Evolutionary conservation across 2,329 filamentous ascomycete genomes (phyloP), one percentile per base, ranked within the genome.

Genomic region (Neonectria faginata): DNA sequence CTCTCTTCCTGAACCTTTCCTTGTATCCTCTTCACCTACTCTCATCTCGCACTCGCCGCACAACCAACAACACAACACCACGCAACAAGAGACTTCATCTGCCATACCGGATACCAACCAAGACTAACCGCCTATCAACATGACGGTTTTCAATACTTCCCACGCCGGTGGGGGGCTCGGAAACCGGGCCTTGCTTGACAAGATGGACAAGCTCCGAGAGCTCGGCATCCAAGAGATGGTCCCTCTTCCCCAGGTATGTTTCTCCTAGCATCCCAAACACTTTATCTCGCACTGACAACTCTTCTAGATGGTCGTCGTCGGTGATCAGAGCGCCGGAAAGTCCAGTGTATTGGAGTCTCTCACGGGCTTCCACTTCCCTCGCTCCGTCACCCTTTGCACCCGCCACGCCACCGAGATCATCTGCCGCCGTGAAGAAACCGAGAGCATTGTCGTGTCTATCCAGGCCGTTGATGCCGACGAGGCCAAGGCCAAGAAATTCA

Each of bases 261-360:
- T 8, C 25, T 2, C 4, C 29, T 2, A 12, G 11, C 14, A 10
- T 41, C 2, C 6, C 7, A 33, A n/a, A 0, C 10, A 0, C 25
- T 2, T 10, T 1, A 33, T 4, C 18, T 5, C 3, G 9, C 20
- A 0, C 5, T 48, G 11, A 27, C 2, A 27, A 69, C 31, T 54
- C n/a, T 65, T 1, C n/a, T 86, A 92, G 80, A 92, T 96, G 70
- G 91, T 91, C 39, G 92, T 94, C 8, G 92, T 95, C 10, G 93
- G 93, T 65, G 93, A 92, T 70, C 93, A 96, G 75, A 94, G 91
- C 0, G 93, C 92, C 47, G 93, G 93, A 73, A 97, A 97, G 82
- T 93, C 91, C 77, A 95, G 92, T 1, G 91, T 96, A 18, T 82
- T 96, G 31, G 92, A 96, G 75, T 94, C 80, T 18, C 65, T 86